Evolutionary conservation across 2,329 filamentous ascomycete genomes (phyloP).

Genomic region (Pseudogymnoascus sp.): DNA sequence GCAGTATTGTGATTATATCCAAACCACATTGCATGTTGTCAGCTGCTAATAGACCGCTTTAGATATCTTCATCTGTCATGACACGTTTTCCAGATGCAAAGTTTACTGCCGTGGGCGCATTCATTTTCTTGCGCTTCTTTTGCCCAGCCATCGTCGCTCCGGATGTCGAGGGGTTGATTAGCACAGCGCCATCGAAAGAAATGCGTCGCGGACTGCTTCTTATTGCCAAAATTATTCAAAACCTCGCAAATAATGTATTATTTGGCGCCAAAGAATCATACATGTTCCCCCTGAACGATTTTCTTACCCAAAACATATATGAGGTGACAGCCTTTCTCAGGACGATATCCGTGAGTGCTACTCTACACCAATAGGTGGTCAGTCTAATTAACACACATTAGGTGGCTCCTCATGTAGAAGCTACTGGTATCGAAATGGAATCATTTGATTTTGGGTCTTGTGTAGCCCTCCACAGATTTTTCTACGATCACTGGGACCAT

Average conservation of each 20-base stretch:
- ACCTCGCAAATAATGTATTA: conserved; percentile 62
- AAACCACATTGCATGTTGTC: conserved; percentile 4
- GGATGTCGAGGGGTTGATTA: conserved; percentile 57
- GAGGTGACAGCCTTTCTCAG: conserved; percentile 57
- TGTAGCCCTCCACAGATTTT: conserved; percentile 57
- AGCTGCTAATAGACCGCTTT: conserved; percentile 1
- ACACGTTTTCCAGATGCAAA: conserved; percentile 59
- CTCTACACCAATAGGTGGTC: neutral
- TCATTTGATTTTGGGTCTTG: conserved; percentile 64
- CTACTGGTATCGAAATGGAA: conserved; percentile 36
- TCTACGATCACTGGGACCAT: conserved; percentile 66
- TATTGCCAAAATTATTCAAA: conserved; percentile 64
- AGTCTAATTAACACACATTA: conserved; percentile 16
- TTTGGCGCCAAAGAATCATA: conserved; percentile 66
- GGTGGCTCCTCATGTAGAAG: conserved; percentile 41
- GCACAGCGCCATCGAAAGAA: conserved; percentile 53
- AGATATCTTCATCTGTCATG: conserved; percentile 57
- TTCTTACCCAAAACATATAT: conserved; percentile 60
- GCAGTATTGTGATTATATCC: conserved; percentile 47
- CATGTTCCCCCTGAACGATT: conserved; percentile 63
- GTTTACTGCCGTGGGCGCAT: conserved; percentile 63
- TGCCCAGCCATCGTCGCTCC: conserved; percentile 65
- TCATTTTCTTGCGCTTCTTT: conserved; percentile 64
- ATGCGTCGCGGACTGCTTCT: conserved; percentile 60
- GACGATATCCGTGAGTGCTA: conserved; percentile 53